Conservation (phyloP, 441 rosid species). For the Arabidopsis lyrata region DNA sequence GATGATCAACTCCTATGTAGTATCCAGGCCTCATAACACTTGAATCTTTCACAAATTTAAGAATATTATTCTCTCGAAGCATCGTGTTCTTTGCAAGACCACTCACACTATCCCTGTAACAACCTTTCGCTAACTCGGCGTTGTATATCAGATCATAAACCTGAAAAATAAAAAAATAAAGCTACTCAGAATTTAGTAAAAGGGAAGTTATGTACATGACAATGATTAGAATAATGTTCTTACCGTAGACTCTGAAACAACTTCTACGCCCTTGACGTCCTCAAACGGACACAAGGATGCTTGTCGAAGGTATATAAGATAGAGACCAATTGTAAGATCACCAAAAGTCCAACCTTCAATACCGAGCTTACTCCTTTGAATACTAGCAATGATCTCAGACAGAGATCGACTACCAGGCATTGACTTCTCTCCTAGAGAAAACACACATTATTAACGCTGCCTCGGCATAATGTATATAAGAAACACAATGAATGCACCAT, state of each 20-base stretch:
- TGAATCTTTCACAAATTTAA: conserved; percentile 77
- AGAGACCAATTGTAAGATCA: conserved; percentile 87
- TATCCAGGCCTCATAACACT: conserved; percentile 96
- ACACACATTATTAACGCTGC: conserved; percentile 19
- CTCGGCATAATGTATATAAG: background rate
- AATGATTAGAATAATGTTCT: conserved; percentile 38
- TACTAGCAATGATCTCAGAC: conserved; percentile 77
- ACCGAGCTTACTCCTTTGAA: conserved; percentile 86
- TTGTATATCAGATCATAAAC: conserved; percentile 90
- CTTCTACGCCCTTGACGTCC: conserved; percentile 73
- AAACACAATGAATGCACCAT: conserved; percentile 13
- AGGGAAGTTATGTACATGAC: background rate
- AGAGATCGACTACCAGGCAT: conserved; percentile 67
- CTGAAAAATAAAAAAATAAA: conserved; percentile 43
- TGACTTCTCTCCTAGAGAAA: conserved; percentile 53
- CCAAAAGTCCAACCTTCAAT: conserved; percentile 93
- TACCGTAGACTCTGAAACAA: conserved; percentile 74
- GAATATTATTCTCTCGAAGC: conserved; percentile 80
- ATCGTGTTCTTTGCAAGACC: conserved; percentile 78
- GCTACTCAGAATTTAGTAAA: conserved; percentile 10
- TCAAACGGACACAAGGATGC: conserved; percentile 69
- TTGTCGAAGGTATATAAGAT: conserved; percentile 89
- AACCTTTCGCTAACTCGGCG: conserved; percentile 84
- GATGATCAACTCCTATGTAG: conserved; percentile 79
- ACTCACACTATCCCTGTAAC: conserved; percentile 62